Evolutionary conservation across 108 stramenopile species (phyloP).

Genomic region (Pseudonitzschia multistriata): DNA sequence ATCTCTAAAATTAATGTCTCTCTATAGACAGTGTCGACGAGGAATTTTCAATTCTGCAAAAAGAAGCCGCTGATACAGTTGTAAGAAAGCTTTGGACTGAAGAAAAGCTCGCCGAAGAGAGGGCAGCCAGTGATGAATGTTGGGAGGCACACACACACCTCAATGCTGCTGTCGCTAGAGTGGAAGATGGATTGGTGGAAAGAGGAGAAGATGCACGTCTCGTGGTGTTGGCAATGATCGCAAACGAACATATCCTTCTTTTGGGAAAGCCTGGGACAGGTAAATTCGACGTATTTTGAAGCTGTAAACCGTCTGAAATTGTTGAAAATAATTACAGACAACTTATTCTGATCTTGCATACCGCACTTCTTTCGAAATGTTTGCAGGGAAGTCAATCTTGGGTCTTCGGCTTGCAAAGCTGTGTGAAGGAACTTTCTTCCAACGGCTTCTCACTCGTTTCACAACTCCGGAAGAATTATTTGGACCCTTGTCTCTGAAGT

Average conservation of each 20-base stretch:
- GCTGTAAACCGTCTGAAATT: not conserved
- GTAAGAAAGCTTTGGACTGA: slow-evolving; percentile 3
- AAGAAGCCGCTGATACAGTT: not conserved
- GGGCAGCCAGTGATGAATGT: not conserved
- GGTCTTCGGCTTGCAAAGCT: slow-evolving; percentile 56
- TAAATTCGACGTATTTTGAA: not conserved
- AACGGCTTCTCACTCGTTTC: slow-evolving; percentile 69
- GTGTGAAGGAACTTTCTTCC: slow-evolving; percentile 70
- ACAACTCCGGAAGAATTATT: slow-evolving; percentile 79
- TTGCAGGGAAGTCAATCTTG: slow-evolving; percentile 32
- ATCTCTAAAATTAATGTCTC: not conserved
- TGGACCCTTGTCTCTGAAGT: slow-evolving; percentile 58
- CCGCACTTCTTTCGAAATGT: not conserved
- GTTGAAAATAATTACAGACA: not conserved
- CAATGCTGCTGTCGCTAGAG: slow-evolving; percentile 37
- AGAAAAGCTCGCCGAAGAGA: slow-evolving; percentile 13
- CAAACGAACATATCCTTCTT: slow-evolving; percentile 67
- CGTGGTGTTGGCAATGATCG: slow-evolving; percentile 60
- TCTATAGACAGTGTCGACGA: not conserved
- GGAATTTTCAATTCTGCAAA: not conserved
- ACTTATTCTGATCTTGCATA: not conserved
- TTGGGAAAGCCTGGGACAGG: slow-evolving; percentile 9
- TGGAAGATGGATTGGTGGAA: slow-evolving; percentile 67
- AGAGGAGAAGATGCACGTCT: slow-evolving; percentile 60
- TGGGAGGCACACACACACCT: slow-evolving; percentile 11